Conservation (phyloP, 805 yeast genomes). For the Brettanomyces nanus region DNA sequence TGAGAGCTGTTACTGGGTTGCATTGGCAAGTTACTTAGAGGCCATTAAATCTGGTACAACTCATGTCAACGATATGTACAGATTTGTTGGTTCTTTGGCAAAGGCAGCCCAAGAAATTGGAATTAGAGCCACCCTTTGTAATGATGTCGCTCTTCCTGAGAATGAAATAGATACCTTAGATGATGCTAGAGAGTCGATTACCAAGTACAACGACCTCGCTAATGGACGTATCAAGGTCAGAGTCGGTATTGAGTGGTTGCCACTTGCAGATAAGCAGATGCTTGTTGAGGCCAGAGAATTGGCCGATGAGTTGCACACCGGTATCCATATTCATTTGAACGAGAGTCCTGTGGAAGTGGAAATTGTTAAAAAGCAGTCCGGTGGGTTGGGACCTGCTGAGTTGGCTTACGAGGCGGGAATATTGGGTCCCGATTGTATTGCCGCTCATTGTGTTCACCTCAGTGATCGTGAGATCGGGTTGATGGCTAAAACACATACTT, state of each 20-base stretch:
- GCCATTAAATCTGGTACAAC: constrained; percentile 7
- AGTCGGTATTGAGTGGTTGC: constrained; percentile 6
- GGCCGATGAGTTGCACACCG: constrained; percentile 6
- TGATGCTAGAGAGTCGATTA: constrained; percentile 2
- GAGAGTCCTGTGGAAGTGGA: constrained; percentile 5
- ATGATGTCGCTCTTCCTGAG: constrained; percentile 5
- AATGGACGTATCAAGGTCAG: constrained; percentile 6
- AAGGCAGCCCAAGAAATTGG: constrained; percentile 6
- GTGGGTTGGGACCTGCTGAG: constrained; percentile 3
- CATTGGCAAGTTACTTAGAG: constrained; percentile 5
- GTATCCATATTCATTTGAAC: constrained; percentile 6
- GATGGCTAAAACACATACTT: constrained; percentile 5
- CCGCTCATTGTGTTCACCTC: constrained; percentile 8
- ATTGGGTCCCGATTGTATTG: constrained; percentile 7
- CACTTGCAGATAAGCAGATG: constrained; percentile 4
- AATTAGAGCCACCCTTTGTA: constrained; percentile 4
- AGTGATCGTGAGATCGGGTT: constrained; percentile 4
- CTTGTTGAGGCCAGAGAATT: constrained; percentile 3
- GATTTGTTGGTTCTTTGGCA: constrained; percentile 2
- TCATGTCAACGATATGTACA: constrained; percentile 6
- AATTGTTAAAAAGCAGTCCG: constrained; percentile 2
- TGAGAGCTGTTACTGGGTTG: constrained; percentile 6
- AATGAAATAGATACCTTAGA: constrained; percentile 4
- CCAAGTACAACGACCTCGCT: constrained; percentile 3
- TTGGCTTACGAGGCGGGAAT: constrained; percentile 6